Evolutionary conservation across 1,139 yeast genomes (phyloP).

Genomic region (Kodamaea sp.): DNA sequence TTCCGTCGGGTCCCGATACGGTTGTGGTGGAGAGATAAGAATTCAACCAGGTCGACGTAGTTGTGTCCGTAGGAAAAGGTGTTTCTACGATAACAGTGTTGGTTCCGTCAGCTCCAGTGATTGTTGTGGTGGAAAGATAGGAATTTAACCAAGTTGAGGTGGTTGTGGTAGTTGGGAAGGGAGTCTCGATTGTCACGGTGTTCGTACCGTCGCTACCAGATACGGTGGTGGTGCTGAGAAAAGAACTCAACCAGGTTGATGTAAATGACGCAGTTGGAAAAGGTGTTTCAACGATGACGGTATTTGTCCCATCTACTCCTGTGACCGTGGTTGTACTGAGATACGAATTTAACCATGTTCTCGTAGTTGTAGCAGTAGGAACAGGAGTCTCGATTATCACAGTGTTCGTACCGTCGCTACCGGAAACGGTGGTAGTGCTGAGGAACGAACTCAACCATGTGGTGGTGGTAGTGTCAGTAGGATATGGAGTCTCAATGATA

Average conservation of each 20-base stretch:
- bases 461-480: constrained; percentile 12
- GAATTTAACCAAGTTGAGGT: constrained; percentile 16
- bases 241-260: no score
- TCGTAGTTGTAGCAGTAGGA: no score
- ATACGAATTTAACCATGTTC: no score
- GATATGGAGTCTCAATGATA: constrained; percentile 8
- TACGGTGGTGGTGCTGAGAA: constrained; percentile 8
- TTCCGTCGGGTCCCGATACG: constrained; percentile 9
- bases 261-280: no score
- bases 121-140: constrained; percentile 9
- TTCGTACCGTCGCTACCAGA: no score
- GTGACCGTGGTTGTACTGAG: no score
- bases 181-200: constrained; percentile 17
- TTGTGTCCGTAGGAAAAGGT: constrained; percentile 7
- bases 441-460: no score
- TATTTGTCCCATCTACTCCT: no score
- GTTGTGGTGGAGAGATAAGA: constrained; percentile 7
- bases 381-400: no score
- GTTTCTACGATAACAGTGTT: constrained; percentile 11
- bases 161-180: constrained; percentile 14
- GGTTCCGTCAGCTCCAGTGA: constrained; percentile 9
- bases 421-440: no score
- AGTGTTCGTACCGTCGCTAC: no score
- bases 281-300: no score
- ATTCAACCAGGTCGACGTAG: constrained; percentile 12